Evolutionary conservation across 192 early-diverging fungal species (phyloP).

Genomic region (Thamnidium elegans): DNA sequence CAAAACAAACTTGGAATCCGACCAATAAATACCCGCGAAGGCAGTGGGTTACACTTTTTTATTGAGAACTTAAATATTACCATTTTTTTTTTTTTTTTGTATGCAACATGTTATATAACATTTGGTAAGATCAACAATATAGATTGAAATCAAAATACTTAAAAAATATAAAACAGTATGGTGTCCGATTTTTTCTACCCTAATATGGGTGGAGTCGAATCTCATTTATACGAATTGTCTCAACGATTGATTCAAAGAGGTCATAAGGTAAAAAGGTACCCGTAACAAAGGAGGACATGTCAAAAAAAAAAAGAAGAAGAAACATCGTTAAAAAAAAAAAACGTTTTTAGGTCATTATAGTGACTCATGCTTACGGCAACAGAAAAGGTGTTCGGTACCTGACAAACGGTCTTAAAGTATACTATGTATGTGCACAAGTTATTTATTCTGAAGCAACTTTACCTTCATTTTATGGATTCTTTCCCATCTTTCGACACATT

Average conservation of each 20-base stretch:
- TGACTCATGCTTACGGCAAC: conserved; percentile 87
- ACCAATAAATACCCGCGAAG: no score
- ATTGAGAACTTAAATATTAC: no score
- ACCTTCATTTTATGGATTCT: conserved; percentile 87
- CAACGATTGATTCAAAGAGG: conserved; percentile 85
- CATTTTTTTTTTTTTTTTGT: no score
- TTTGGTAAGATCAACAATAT: neutral
- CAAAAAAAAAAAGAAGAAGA: neutral
- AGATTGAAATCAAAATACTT: neutral
- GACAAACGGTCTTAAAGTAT: conserved; percentile 91
- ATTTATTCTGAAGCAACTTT: conserved; percentile 85
- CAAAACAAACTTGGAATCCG: no score
- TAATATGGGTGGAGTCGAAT: conserved; percentile 94
- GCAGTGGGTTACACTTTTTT: no score
- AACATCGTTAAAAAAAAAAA: neutral
- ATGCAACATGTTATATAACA: neutral
- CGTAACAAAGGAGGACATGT: neutral
- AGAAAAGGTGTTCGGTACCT: conserved; percentile 87
- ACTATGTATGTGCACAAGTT: conserved; percentile 85
- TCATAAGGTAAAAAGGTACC: conserved; percentile 67
- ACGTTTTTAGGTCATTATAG: conserved; percentile 69
- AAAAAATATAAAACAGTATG: conserved; percentile 53
- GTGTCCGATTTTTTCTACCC: conserved; percentile 99
- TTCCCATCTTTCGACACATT: conserved; percentile 91
- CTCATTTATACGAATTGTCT: conserved; percentile 89